Evolutionary conservation across 2,329 filamentous ascomycete genomes (phyloP).

Genomic region (Thelonectria discophora): DNA sequence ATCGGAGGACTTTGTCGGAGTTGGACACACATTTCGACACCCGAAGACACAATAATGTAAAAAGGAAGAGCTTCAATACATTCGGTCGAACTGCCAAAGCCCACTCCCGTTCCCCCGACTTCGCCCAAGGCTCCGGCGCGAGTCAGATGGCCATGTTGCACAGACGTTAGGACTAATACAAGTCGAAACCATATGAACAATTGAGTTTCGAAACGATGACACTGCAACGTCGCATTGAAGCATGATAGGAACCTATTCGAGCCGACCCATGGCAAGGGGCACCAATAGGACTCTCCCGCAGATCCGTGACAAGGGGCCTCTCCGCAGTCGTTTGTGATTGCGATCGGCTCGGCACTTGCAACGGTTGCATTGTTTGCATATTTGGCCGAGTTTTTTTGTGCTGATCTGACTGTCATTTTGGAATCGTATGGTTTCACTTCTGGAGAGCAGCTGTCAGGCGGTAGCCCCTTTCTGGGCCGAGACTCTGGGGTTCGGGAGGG

Average conservation of each 20-base stretch:
- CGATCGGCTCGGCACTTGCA: not conserved
- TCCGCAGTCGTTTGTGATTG: not conserved
- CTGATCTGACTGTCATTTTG: not conserved
- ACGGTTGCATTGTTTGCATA: not conserved
- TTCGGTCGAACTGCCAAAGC: too few relatives aligned
- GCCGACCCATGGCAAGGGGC: not conserved
- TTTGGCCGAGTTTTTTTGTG: not conserved
- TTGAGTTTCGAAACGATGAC: not conserved
- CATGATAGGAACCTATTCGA: not conserved
- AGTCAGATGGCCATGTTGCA: not conserved
- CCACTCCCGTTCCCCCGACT: too few relatives aligned
- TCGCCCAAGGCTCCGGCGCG: too few relatives aligned
- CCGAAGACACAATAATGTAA: too few relatives aligned
- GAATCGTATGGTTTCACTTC: not conserved
- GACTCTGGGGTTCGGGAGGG: not conserved
- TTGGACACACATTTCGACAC: too few relatives aligned
- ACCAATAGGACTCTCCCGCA: not conserved
- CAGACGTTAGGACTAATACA: not conserved
- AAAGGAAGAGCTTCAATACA: too few relatives aligned
- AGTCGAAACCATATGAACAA: not conserved
- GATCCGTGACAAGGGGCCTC: not conserved
- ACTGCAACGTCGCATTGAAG: not conserved
- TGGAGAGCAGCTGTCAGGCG: not conserved
- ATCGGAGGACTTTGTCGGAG: too few relatives aligned
- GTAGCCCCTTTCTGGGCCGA: not conserved